A percentile compares a stretch with the other conserved stretches of the same genome.
These are phyloP conservation scores for Coniophora puteana DNA, from an alignment of 1,284 basidiomycete species.

Conservation along the genomic window DNA sequence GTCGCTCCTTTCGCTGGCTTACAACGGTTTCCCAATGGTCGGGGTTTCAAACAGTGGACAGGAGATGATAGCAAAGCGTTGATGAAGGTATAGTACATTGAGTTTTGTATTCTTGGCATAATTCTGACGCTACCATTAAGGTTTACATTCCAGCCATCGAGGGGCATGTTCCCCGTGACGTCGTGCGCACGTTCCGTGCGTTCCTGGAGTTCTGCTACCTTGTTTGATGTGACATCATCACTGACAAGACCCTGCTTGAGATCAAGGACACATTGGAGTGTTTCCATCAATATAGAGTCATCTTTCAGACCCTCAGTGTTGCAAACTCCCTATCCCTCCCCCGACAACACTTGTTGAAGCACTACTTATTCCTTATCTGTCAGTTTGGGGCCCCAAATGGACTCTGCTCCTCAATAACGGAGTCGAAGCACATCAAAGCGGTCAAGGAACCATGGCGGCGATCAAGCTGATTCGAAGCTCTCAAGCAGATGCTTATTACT, in stretches of 20 bases:
- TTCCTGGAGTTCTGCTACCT: conserved; percentile 15
- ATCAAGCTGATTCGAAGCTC: conserved; percentile 1
- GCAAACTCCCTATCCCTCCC: conserved; percentile 15
- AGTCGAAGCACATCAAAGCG: conserved; percentile 1
- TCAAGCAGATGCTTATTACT: conserved; percentile 6
- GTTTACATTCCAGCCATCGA: conserved; percentile 9
- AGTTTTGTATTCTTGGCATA: background rate
- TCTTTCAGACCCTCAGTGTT: conserved; percentile 4
- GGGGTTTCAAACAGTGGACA: conserved; percentile 12
- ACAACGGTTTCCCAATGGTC: conserved; percentile 7
- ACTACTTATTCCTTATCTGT: conserved; percentile 3
- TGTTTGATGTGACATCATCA: conserved; percentile 2
- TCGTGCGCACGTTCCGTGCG: conserved; percentile 2
- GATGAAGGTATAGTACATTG: conserved; percentile 10
- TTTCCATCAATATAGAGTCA: conserved; percentile 5
- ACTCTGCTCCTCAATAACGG: conserved; percentile 8
- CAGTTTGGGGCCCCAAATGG: conserved; percentile 9
- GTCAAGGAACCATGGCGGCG: conserved; percentile 8
- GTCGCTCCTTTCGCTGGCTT: conserved; percentile 8
- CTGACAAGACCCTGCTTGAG: background rate
- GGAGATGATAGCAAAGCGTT: conserved; percentile 12
- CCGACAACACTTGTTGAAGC: conserved; percentile 14
- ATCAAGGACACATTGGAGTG: background rate
- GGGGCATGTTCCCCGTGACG: conserved; percentile 6
- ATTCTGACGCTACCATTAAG: background rate